These are phyloP conservation scores for Paecilomyces sp. DNA, from an alignment of 2,329 filamentous ascomycete genomes.

Conservation along the genomic window DNA sequence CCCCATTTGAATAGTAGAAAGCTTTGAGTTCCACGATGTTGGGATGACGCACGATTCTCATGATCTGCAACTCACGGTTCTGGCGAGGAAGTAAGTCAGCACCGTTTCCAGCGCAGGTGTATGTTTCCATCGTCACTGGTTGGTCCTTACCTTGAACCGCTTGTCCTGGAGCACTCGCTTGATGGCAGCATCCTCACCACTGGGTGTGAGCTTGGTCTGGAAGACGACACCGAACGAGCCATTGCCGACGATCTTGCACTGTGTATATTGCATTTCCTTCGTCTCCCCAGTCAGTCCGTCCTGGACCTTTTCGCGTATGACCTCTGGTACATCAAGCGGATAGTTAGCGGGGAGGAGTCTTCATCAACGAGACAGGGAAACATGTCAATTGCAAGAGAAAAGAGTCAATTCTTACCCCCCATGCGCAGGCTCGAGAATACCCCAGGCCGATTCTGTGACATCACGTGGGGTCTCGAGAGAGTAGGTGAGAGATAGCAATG, in stretches of 20 bases:
- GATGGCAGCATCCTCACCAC: conserved; percentile 95
- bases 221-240: conserved; percentile 98
- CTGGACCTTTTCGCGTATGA: conserved; percentile 97
- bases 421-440: conserved; percentile 85
- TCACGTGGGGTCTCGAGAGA: conserved; percentile 36
- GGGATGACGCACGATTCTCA: conserved; percentile 97
- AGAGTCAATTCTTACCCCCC: conserved; percentile 68
- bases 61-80: conserved; percentile 99
- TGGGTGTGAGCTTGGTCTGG: conserved; percentile 97
- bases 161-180: conserved; percentile 99
- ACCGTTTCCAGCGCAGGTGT: not conserved
- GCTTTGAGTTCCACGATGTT: conserved; percentile 99
- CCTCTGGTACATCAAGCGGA: conserved; percentile 54
- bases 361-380: conserved; percentile 8
- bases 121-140: not conserved
- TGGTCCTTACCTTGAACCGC: conserved; percentile 81
- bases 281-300: conserved; percentile 96
- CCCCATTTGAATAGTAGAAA: conserved; percentile 99
- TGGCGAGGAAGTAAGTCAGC: conserved; percentile 38
- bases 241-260: conserved; percentile 99
- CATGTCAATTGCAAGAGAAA: conserved; percentile 9
- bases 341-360: conserved; percentile 1
- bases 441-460: conserved; percentile 89
- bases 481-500: conserved; percentile 12
- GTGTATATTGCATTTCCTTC: conserved; percentile 94